A percentile compares a stretch with the other conserved stretches of the same genome.
Conservation (phyloP, 164 flowering plant genomes). For the Nymphaea thermarum region DNA sequence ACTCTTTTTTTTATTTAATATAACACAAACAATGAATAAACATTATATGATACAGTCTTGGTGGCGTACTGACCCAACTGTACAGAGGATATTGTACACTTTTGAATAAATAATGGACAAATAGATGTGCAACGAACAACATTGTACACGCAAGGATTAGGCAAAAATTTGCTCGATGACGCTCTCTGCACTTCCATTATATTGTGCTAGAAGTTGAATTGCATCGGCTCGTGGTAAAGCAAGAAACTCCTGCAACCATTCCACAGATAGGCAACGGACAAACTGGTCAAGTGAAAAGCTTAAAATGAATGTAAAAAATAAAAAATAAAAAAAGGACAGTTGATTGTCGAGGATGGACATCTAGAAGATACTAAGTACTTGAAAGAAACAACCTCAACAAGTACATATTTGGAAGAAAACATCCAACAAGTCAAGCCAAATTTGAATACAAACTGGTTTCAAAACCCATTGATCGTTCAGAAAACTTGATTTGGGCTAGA, state of each 20-base stretch:
- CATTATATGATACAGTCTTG: neutral
- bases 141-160: neutral
- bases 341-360: too few relatives aligned
- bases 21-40: neutral
- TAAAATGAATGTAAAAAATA: neutral
- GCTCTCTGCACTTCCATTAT: constrained; percentile 89
- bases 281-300: neutral
- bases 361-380: too few relatives aligned
- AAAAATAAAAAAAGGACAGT: neutral
- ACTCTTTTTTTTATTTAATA: too few relatives aligned
- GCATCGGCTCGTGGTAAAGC: constrained; percentile 98
- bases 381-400: too few relatives aligned
- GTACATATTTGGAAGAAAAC: too few relatives aligned
- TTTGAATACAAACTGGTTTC: neutral
- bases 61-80: neutral
- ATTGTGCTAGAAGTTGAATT: constrained; percentile 84
- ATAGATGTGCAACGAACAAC: neutral
- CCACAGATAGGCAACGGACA: neutral
- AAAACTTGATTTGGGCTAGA: too few relatives aligned
- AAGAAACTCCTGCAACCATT: constrained; percentile 77
- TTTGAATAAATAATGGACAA: neutral
- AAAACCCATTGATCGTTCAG: too few relatives aligned
- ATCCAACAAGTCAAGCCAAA: neutral
- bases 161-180: constrained; percentile 93
- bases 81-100: neutral